phyloP scores from a whole-genome alignment of 192 early-diverging fungal species.

The Chytriomyces sp. region DNA sequence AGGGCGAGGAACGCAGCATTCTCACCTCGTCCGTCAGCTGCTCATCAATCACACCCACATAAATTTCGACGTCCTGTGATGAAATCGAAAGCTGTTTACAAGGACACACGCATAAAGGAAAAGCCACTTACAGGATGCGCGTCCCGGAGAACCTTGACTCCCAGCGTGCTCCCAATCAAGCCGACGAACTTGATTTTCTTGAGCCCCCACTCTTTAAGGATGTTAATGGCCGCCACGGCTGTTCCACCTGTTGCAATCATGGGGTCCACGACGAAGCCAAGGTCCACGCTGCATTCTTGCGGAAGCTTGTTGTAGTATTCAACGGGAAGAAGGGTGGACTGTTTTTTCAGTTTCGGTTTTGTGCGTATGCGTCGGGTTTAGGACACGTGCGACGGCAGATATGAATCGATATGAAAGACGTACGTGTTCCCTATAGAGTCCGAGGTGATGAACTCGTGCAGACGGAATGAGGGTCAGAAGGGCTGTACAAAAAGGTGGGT shows the following conservation, averaged over 20 bases:
- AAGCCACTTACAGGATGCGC: constrained; percentile 41
- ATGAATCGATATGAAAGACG: background rate
- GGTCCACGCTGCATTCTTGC: constrained; percentile 60
- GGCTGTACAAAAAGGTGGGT: constrained; percentile 16
- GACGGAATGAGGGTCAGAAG: constrained; percentile 67
- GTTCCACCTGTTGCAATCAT: constrained; percentile 83
- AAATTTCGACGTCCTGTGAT: constrained; percentile 16
- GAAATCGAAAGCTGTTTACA: background rate
- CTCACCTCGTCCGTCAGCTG: constrained; percentile 2
- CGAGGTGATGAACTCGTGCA: constrained; percentile 74
- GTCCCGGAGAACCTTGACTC: constrained; percentile 45
- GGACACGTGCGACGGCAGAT: constrained; percentile 1
- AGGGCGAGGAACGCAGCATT: background rate
- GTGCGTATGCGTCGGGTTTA: no score
- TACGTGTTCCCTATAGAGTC: constrained; percentile 72
- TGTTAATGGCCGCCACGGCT: constrained; percentile 75
- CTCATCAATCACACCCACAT: constrained; percentile 28
- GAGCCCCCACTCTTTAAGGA: constrained; percentile 79
- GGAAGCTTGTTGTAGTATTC: constrained; percentile 94
- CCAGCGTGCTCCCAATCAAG: constrained; percentile 57
- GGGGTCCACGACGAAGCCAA: constrained; percentile 78
- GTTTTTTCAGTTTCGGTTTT: background rate
- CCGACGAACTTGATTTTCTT: constrained; percentile 69
- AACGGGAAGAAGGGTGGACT: constrained; percentile 76
- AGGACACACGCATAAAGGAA: background rate